These are phyloP conservation scores for Alternaria gansuensis DNA, from an alignment of 2,329 filamentous ascomycete species.

Conservation along the genomic window DNA sequence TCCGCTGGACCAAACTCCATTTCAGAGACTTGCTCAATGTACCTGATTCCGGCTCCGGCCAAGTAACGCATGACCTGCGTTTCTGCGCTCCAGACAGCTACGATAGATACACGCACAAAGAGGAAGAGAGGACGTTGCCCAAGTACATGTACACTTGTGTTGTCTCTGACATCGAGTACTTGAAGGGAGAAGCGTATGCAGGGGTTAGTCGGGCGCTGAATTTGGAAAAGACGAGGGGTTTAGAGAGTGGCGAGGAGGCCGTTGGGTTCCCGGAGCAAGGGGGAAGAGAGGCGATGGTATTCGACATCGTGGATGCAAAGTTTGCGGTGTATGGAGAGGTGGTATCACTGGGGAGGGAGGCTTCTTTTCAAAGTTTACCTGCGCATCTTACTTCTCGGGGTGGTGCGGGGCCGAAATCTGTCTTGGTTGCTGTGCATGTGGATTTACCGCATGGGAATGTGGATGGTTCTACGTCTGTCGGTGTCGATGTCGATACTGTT, in stretches of 20 bases:
- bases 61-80: constrained; percentile 1
- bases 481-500: background rate
- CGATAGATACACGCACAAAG: background rate
- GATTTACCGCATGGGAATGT: too few species aligned
- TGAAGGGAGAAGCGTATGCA: constrained; percentile 8
- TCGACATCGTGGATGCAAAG: constrained; percentile 6
- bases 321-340: constrained; percentile 13
- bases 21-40: constrained; percentile 30
- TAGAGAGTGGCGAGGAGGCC: background rate
- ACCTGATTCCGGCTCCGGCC: background rate
- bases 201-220: constrained; percentile 10
- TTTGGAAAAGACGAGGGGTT: background rate
- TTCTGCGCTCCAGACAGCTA: background rate
- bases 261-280: background rate
- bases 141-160: constrained; percentile 8
- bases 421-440: background rate
- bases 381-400: background rate
- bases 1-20: constrained; percentile 36
- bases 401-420: background rate
- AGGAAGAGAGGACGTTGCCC: background rate
- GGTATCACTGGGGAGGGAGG: background rate
- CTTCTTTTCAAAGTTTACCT: constrained; percentile 1
- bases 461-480: too few species aligned
- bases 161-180: background rate
- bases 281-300: background rate